Base-by-base conservation (phyloP, 805 yeast genomes). In the Dipodascus geniculatus region DNA sequence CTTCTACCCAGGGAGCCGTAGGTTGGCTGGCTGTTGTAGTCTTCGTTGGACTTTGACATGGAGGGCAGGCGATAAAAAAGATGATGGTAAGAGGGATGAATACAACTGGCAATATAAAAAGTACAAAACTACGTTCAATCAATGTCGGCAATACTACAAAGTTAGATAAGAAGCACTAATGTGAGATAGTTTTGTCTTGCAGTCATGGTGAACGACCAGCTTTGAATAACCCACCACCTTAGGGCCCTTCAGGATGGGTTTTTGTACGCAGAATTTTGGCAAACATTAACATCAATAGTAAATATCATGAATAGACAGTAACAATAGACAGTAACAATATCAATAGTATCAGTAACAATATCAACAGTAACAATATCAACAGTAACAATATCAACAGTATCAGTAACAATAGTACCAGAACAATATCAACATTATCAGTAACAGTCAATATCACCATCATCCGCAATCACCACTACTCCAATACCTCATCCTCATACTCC, bases 401-500 rank as follows among this genome's bases (percentile, higher is more conserved):
- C 48, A 6, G 33, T 28, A 28, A 28, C 9, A 28, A 28, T 11
- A 6, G 11, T n/a, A 28, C 33, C 9, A 11, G 11, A 28, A 6
- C 33, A 28, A 11, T 6, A 28, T 11, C 33, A 28, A 28, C 33
- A 11, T 6, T 6, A 28, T 28, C 33, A 28, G 33, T 6, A 28
- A 6, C 33, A 28, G 11, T 6, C 33, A 28, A 28, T 28, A 28
- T 11, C 33, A 6, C 48, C 33, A 28, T 28, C 33, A 38, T 38
- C n/a, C n/a, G n/a, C n/a, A n/a, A n/a, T n/a, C n/a, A n/a, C n/a
- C n/a, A n/a, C n/a, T n/a, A n/a, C n/a, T n/a, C n/a, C n/a, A n/a
- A n/a, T n/a, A n/a, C n/a, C 53, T 60, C 64, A 31, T 60, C 68
- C 42, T 58, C 85, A 64, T 79, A 82, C 50, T 82, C 91, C 63